These are phyloP conservation scores for Hyphopichia pseudoburtonii DNA, from an alignment of 1,139 yeast species.

Conservation along the genomic window DNA sequence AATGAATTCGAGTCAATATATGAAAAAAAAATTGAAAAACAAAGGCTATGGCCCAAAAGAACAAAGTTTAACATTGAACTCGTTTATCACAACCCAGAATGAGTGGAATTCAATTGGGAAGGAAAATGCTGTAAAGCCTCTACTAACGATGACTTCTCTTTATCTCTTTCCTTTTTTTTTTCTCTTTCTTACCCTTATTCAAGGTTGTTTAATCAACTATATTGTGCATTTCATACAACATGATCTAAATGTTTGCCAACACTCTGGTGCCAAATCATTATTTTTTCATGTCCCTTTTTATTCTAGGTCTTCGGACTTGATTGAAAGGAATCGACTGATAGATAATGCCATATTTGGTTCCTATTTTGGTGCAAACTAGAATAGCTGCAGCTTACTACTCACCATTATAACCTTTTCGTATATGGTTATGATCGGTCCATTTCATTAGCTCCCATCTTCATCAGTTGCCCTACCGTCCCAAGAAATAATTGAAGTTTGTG, in stretches of 20 bases:
- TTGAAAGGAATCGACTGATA: conserved; percentile 6
- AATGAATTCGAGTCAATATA: neutral
- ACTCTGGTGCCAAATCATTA: conserved; percentile 82
- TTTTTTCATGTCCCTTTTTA: conserved; percentile 7
- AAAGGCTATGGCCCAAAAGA: too few relatives aligned
- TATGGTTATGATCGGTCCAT: conserved; percentile 64
- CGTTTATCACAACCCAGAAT: too few relatives aligned
- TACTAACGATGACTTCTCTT: conserved; percentile 1
- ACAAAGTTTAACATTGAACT: too few relatives aligned
- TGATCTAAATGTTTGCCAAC: conserved; percentile 68
- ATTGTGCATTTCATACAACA: conserved; percentile 1
- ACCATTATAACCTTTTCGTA: conserved; percentile 49
- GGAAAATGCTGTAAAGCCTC: conserved; percentile 6
- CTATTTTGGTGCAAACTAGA: conserved; percentile 98
- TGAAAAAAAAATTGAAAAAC: neutral
- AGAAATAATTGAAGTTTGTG: too few relatives aligned
- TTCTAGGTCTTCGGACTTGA: conserved; percentile 1
- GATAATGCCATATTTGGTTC: conserved; percentile 64
- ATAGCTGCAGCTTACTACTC: conserved; percentile 64
- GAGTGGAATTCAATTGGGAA: too few relatives aligned
- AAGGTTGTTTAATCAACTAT: neutral
- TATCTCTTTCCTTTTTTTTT: neutral
- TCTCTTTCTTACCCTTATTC: conserved; percentile 1
- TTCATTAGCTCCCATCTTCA: conserved; percentile 45
- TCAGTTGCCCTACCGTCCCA: neutral